These are phyloP conservation scores for Cordyceps tenuipes DNA, from an alignment of 2,329 filamentous ascomycete genomes.

Conservation along the genomic window DNA sequence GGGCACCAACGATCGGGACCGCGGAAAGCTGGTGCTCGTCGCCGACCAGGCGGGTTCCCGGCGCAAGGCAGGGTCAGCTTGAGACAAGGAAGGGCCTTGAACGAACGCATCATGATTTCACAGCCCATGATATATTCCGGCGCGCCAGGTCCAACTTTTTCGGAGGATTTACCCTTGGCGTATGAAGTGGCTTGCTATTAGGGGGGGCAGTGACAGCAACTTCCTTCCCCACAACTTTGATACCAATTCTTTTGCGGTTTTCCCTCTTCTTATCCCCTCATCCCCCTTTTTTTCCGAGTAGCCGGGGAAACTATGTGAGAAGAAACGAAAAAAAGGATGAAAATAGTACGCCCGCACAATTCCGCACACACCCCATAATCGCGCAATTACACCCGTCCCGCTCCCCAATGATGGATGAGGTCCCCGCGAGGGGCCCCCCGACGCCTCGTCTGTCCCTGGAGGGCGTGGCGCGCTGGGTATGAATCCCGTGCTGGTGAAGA, in stretches of 20 bases:
- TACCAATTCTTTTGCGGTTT: neutral
- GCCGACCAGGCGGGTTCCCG: neutral
- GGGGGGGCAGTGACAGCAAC: neutral
- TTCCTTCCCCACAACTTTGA: conserved; percentile 2
- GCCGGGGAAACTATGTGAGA: neutral
- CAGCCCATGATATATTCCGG: neutral
- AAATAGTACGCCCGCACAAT: neutral
- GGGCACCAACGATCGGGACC: neutral
- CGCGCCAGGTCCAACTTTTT: neutral
- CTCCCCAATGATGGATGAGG: neutral
- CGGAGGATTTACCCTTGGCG: neutral
- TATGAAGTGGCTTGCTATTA: neutral
- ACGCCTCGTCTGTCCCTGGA: neutral
- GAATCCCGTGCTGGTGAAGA: too few species aligned
- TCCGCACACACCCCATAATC: neutral
- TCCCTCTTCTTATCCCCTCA: neutral
- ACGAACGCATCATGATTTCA: neutral
- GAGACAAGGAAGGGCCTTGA: neutral
- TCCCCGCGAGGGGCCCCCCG: neutral
- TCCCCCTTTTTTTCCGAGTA: neutral
- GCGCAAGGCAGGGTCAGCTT: neutral
- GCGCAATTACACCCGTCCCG: neutral
- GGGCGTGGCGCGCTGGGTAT: too few species aligned
- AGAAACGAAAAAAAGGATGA: neutral
- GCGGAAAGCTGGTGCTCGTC: neutral